phyloP scores from a whole-genome alignment of 176 grass and related monocot species.

The Pharus latifolius region DNA sequence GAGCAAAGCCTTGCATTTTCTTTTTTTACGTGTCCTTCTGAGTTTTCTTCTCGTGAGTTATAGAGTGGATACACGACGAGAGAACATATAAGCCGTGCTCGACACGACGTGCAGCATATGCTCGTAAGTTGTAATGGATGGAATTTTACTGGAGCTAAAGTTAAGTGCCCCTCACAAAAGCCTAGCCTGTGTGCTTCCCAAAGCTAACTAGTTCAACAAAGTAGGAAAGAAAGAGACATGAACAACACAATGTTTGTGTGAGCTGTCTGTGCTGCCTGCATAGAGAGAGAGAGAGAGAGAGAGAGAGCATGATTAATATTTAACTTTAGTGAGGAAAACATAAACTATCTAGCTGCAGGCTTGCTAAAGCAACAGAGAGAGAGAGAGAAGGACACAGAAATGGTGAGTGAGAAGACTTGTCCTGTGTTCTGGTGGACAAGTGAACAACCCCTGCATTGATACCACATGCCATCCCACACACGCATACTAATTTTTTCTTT shows the following conservation, averaged over 20 bases:
- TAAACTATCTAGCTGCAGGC: conserved; percentile 19
- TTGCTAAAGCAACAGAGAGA: conserved; percentile 31
- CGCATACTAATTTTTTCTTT: conserved; percentile 13
- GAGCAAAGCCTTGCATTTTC: no score
- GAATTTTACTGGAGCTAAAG: not conserved
- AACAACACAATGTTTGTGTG: conserved; percentile 41
- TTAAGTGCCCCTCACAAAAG: not conserved
- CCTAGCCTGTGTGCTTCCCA: conserved; percentile 11
- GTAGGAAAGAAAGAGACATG: conserved; percentile 48
- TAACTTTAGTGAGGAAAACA: conserved; percentile 9
- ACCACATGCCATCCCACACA: conserved; percentile 36
- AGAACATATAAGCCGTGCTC: no score
- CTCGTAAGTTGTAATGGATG: not conserved
- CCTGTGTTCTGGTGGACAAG: conserved; percentile 23
- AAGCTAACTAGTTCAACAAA: conserved; percentile 30
- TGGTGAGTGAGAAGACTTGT: conserved; percentile 38
- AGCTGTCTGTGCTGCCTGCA: conserved; percentile 18
- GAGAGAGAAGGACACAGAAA: conserved; percentile 15
- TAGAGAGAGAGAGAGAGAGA: not conserved
- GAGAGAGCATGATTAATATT: conserved; percentile 14
- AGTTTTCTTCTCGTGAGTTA: no score
- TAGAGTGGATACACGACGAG: no score
- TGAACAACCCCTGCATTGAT: conserved; percentile 39
- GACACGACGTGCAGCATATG: no score
- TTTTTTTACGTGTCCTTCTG: no score